A percentile compares a stretch with the other conserved stretches of the same genome.
phyloP scores from a whole-genome alignment of 2,329 filamentous ascomycete species.

The Juglanconis oblonga region DNA sequence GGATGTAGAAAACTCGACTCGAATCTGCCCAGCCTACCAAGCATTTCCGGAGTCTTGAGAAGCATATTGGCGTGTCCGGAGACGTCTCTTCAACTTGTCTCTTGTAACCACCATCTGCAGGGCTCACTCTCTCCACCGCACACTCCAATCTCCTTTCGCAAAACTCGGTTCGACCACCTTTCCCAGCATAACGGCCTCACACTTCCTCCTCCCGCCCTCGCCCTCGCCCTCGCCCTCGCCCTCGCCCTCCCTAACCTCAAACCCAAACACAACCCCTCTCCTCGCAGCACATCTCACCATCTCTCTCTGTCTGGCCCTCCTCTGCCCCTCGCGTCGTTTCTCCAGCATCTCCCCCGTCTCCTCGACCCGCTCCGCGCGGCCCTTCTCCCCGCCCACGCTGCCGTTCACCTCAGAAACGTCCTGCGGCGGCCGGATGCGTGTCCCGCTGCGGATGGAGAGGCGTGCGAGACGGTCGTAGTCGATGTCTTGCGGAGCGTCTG shows the following conservation, averaged over 20 bases:
- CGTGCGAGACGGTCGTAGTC: constrained; percentile 26
- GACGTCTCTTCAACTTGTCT: neutral
- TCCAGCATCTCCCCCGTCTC: constrained; percentile 50
- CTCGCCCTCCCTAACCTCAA: constrained; percentile 25
- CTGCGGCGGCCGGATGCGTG: constrained; percentile 34
- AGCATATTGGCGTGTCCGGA: too few species aligned
- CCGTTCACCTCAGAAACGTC: constrained; percentile 50
- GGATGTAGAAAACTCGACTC: neutral
- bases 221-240: constrained; percentile 17
- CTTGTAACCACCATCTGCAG: neutral
- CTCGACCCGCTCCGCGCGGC: constrained; percentile 47
- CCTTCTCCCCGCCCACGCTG: constrained; percentile 54
- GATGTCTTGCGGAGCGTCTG: neutral
- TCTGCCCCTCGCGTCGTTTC: constrained; percentile 48
- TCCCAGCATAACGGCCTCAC: constrained; percentile 58
- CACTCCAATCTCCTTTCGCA: constrained; percentile 59
- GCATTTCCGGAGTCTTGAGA: too few species aligned
- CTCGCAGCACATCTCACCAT: constrained; percentile 62
- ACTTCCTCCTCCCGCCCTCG: constrained; percentile 36
- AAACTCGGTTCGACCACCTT: constrained; percentile 58
- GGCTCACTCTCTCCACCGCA: constrained; percentile 51
- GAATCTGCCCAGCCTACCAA: too few species aligned
- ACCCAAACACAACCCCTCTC: constrained; percentile 55
- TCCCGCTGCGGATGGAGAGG: constrained; percentile 35
- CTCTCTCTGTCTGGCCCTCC: constrained; percentile 45